These are phyloP conservation scores for Ilex paraguariensis DNA, from an alignment of 305 asterid genomes.

Conservation along the genomic window DNA sequence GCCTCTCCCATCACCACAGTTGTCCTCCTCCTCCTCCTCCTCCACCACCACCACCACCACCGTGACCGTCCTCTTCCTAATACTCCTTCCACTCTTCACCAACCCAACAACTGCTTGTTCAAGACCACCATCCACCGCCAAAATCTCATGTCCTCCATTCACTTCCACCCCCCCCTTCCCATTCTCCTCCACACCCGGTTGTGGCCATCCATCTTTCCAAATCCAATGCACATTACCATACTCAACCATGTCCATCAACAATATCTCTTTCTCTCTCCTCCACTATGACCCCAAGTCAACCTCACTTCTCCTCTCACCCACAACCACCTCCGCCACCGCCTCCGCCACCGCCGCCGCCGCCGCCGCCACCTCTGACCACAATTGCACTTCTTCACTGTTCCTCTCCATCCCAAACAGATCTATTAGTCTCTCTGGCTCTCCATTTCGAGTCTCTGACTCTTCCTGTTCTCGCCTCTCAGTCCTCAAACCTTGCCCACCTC, in stretches of 20 bases:
- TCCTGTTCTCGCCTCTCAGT: slow-evolving; percentile 72
- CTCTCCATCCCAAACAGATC: slow-evolving; percentile 37
- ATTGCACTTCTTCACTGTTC: slow-evolving; percentile 39
- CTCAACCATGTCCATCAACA: slow-evolving; percentile 60
- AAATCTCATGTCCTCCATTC: slow-evolving; percentile 59
- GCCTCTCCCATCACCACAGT: slow-evolving; percentile 23
- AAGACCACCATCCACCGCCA: slow-evolving; percentile 4
- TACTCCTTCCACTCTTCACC: slow-evolving; percentile 20
- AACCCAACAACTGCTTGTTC: slow-evolving; percentile 31
- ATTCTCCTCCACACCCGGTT: slow-evolving; percentile 68
- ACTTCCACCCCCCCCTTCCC: slow-evolving; percentile 59
- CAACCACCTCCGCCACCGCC: slow-evolving; percentile 4
- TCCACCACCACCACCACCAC: slow-evolving; percentile 20
- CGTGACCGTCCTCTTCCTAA: slow-evolving; percentile 14
- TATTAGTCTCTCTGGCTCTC: slow-evolving; percentile 59
- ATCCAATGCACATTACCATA: slow-evolving; percentile 42
- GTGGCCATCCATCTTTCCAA: slow-evolving; percentile 91
- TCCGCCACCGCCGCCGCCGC: slow-evolving; percentile 1
- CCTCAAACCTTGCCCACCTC: slow-evolving; percentile 63
- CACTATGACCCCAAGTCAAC: slow-evolving; percentile 51
- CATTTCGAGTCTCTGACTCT: slow-evolving; percentile 70
- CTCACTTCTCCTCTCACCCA: slow-evolving; percentile 60
- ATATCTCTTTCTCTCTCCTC: slow-evolving; percentile 44
- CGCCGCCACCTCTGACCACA: slow-evolving; percentile 15
- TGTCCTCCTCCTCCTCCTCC: neutral